These are phyloP conservation scores for Lobosporangium transversale DNA, from an alignment of 192 early-diverging fungal species.

Conservation along the genomic window DNA sequence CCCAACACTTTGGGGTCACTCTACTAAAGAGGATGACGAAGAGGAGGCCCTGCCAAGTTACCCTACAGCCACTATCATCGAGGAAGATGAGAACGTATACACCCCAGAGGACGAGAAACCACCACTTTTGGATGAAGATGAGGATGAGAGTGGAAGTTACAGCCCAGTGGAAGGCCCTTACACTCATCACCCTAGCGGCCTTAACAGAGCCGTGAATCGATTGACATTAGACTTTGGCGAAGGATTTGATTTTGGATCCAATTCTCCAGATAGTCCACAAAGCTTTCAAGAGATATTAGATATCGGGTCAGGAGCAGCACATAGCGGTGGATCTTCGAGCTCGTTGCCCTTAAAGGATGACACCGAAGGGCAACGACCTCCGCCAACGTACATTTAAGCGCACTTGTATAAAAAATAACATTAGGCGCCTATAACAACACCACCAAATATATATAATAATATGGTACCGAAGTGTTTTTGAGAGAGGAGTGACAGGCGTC, in stretches of 20 bases:
- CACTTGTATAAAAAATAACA: not conserved
- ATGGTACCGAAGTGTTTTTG: no score
- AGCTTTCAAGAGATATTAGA: constrained; percentile 46
- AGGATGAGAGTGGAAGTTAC: constrained; percentile 44
- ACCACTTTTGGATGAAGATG: constrained; percentile 24
- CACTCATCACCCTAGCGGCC: constrained; percentile 26
- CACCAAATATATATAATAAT: not conserved
- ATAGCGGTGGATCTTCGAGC: constrained; percentile 37
- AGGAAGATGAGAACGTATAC: constrained; percentile 29
- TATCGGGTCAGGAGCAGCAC: constrained; percentile 27
- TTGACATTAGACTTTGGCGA: constrained; percentile 47
- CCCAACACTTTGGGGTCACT: constrained; percentile 11
- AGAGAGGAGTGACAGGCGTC: no score
- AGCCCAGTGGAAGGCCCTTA: constrained; percentile 40
- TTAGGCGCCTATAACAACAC: not conserved
- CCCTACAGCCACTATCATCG: constrained; percentile 18
- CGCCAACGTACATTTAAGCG: constrained; percentile 21
- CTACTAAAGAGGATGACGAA: constrained; percentile 9
- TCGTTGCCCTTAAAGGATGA: constrained; percentile 40
- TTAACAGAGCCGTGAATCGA: constrained; percentile 31
- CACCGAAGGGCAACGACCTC: not conserved
- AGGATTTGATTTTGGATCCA: constrained; percentile 36
- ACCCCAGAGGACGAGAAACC: constrained; percentile 46
- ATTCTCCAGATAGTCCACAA: constrained; percentile 47
- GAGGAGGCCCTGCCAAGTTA: constrained; percentile 15